Evolutionary conservation across 371 early-diverging fungal genomes (phyloP).

Genomic region (Syncephalastrum monosporum): DNA sequence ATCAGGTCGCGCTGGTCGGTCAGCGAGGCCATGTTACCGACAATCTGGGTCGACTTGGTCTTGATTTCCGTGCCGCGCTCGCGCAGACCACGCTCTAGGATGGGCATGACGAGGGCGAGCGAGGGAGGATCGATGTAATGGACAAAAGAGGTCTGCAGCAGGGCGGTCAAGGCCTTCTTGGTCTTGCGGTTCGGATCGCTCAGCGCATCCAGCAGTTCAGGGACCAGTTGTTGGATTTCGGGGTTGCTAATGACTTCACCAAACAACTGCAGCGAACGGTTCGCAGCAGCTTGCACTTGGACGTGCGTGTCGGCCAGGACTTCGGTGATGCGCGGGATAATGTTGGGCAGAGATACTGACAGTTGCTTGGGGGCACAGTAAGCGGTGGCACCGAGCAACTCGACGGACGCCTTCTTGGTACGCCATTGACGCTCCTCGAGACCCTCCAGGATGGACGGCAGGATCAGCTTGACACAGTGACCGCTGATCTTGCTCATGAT

Average conservation of each 20-base stretch:
- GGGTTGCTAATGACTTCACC: conserved; percentile 96
- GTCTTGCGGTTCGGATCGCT: conserved; percentile 90
- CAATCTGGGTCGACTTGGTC: conserved; percentile 94
- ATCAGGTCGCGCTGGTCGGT: conserved; percentile 89
- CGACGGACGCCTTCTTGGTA: conserved; percentile 94
- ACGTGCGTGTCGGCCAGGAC: conserved; percentile 92
- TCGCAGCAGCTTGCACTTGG: conserved; percentile 90
- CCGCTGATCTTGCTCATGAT: conserved; percentile 96
- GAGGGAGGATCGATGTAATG: conserved; percentile 98
- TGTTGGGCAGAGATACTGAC: conserved; percentile 83
- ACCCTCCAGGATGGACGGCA: conserved; percentile 87
- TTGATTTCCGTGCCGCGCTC: conserved; percentile 90
- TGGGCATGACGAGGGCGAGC: conserved; percentile 93
- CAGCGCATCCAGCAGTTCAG: conserved; percentile 83
- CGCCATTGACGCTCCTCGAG: conserved; percentile 93
- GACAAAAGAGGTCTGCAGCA: conserved; percentile 91
- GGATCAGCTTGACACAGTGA: conserved; percentile 93
- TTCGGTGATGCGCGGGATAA: conserved; percentile 90
- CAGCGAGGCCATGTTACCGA: conserved; percentile 94
- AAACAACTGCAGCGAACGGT: conserved; percentile 82
- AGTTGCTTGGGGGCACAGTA: conserved; percentile 96
- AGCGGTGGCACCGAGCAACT: conserved; percentile 95
- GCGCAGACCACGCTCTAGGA: conserved; percentile 89
- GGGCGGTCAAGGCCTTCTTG: conserved; percentile 73
- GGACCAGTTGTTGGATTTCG: conserved; percentile 91